Evolutionary conservation across 75 land plant species (phyloP), one percentile per base, ranked within the genome.

Genomic region (Larix kaempferi): DNA sequence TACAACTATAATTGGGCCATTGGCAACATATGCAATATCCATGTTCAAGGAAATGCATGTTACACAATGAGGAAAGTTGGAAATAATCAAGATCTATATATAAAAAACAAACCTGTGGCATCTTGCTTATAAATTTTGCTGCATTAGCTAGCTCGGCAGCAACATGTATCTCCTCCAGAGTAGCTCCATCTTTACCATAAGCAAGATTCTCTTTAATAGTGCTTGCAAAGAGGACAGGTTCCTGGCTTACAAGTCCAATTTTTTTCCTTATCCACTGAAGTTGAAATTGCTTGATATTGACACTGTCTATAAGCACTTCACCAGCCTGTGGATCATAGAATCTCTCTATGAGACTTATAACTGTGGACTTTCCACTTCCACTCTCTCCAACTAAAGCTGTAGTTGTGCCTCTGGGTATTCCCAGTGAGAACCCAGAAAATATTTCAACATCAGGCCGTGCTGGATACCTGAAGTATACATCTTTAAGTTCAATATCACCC

Each of bases 331-430:
- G 99, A 81, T 98, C 98, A 80, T 98, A 98, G 72, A 98, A 98
- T 75, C 99, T 87, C 84, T 98, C 94, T 56, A 98, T 88, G 37
- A 98, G 82, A 77, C 98, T 95, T 22, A 98, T 82, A 2, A 98
- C 95, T n/a, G 98, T 98, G 13, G 99, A 98, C 66, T 98, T 98
- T 33, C 99, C 99, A 79, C 96, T 93, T 62, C 98, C 98, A 78
- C 99, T 98, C 73, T 98, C 90, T 74, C 98, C 99, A 77, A 98
- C 99, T 74, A 98, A 81, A 59, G 99, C 98, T 11, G 84, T 83
- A 57, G 98, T 92, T 0, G 86, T 91, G 11, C 99, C 98, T 27
- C 93, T 81, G 29, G 88, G 88, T n/a, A 97, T 87, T 23, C 52
- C 76, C 17, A 97, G 79, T 56, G 89, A 92, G 76, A 97, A 92